Base-by-base conservation (phyloP, 345 rosid genomes). In the Heritiera fomes region DNA sequence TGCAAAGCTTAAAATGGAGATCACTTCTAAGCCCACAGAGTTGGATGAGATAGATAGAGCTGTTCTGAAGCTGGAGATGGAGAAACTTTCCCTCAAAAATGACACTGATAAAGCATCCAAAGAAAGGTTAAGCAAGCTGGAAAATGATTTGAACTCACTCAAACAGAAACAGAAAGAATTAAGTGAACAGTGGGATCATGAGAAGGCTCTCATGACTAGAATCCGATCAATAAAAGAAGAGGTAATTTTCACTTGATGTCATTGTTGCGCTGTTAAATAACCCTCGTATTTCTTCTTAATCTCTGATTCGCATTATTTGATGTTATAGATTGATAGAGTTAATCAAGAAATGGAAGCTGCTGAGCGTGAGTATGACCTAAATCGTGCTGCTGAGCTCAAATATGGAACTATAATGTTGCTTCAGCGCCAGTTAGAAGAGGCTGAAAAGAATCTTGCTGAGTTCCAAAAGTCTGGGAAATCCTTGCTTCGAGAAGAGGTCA, bases 1-100 rank as follows among this genome's bases (percentile, higher is more conserved):
- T 55, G 98, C 95, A 79, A 96, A 96, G 88, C 90, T 96, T 84
- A 96, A 90, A 84, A 92, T 94, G 99, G 97, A 96, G 88, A 96
- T 96, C 70, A 91, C 98, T 78, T 96, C 99, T 77, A 95, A 94
- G 86, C 98, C 99, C 50, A 93, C 87, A 10, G 99, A 96, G 78
- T 82, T 96, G 76, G 97, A 96, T 81, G 97, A 94, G 86, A 77
- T 91, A 50, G 98, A 96, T 64, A 90, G 99, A 84, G 90, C 94
- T 81, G 84, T 96, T 61, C 80, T 91, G 77, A 92, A 96, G 84
- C 73, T 91, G 84, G 98, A 96, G 87, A 96, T 96, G 99, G 98
- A 94, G 90, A 96, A 89, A 85, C 84, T 94, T 40, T 90, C 98
- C 78, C 71, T 92, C 66, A 96, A 89, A 87, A 94, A 89, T 46